Conservation (phyloP, 768 basidiomycete genomes). For the Auriscalpium orientale region DNA sequence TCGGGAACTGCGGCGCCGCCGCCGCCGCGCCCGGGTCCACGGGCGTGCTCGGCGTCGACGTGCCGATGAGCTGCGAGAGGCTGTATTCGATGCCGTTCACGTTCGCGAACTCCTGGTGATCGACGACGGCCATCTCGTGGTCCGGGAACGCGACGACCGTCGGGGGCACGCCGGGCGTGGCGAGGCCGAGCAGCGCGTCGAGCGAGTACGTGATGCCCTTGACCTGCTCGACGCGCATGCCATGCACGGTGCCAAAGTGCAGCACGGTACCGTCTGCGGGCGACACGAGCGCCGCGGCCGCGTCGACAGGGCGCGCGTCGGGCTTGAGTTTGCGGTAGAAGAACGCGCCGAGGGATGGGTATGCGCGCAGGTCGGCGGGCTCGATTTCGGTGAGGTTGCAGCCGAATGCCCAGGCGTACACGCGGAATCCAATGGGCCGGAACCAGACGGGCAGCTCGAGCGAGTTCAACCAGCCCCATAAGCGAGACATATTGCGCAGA, state of each 20-base stretch:
- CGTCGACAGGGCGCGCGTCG: constrained; percentile 70
- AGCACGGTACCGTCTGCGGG: constrained; percentile 92
- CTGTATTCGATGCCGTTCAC: constrained; percentile 97
- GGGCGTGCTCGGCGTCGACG: constrained; percentile 29
- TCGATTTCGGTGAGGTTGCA: constrained; percentile 93
- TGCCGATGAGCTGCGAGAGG: constrained; percentile 81
- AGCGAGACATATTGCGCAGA: constrained; percentile 86
- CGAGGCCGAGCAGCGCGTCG: constrained; percentile 83
- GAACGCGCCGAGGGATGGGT: constrained; percentile 87
- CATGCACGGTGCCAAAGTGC: constrained; percentile 82
- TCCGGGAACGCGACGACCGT: constrained; percentile 35
- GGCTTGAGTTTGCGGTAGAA: constrained; percentile 86
- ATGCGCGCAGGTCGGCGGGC: constrained; percentile 61
- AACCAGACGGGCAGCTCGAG: constrained; percentile 92
- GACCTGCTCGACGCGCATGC: constrained; percentile 85
- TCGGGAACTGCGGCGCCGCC: constrained; percentile 12
- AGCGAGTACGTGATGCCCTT: constrained; percentile 97
- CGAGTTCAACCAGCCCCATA: constrained; percentile 96
- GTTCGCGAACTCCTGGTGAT: constrained; percentile 88
- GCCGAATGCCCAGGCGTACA: constrained; percentile 86
- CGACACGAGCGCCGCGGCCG: constrained; percentile 50
- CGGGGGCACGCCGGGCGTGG: constrained; percentile 37
- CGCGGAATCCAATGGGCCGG: constrained; percentile 79
- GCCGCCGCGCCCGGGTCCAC: constrained; percentile 19
- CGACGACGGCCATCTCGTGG: constrained; percentile 53